phyloP scores from a whole-genome alignment of 257 asterid species.

The Linderniella brevidens region DNA sequence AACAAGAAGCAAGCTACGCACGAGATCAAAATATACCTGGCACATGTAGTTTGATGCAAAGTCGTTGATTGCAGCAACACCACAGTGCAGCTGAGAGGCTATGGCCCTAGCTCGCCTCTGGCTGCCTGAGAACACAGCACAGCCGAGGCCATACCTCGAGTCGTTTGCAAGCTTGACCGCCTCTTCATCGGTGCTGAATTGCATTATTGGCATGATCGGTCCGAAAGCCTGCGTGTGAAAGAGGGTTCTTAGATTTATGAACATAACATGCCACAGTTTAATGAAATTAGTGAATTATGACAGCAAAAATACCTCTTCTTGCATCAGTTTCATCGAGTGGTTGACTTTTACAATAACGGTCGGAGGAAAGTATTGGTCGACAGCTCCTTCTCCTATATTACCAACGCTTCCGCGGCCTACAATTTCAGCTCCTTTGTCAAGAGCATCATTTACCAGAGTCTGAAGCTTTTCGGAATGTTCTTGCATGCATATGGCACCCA shows the following conservation, averaged over 20 bases:
- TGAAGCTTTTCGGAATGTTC: conserved; percentile 98
- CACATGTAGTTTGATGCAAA: conserved; percentile 92
- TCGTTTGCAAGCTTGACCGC: conserved; percentile 78
- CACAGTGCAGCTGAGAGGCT: conserved; percentile 78
- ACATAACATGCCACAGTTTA: no score
- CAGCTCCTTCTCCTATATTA: conserved; percentile 90
- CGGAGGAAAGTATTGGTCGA: conserved; percentile 96
- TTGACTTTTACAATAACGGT: conserved; percentile 75
- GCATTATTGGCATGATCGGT: conserved; percentile 93
- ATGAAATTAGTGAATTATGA: background rate
- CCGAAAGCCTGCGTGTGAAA: conserved; percentile 76
- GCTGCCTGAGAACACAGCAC: conserved; percentile 97
- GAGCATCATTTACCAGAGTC: conserved; percentile 69
- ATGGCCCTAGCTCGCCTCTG: conserved; percentile 65
- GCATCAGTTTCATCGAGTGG: conserved; percentile 92
- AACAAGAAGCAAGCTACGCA: no score
- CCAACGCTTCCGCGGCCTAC: conserved; percentile 90
- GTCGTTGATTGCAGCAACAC: conserved; percentile 83
- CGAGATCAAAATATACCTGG: conserved; percentile 24
- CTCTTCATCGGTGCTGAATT: conserved; percentile 83
- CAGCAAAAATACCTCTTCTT: conserved; percentile 63
- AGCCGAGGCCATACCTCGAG: conserved; percentile 90
- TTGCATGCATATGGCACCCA: conserved; percentile 99
- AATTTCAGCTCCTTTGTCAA: conserved; percentile 86
- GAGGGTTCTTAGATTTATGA: conserved; percentile 4